phyloP scores from a whole-genome alignment of 1,284 basidiomycete species.

The Cystobasidium sp. region DNA sequence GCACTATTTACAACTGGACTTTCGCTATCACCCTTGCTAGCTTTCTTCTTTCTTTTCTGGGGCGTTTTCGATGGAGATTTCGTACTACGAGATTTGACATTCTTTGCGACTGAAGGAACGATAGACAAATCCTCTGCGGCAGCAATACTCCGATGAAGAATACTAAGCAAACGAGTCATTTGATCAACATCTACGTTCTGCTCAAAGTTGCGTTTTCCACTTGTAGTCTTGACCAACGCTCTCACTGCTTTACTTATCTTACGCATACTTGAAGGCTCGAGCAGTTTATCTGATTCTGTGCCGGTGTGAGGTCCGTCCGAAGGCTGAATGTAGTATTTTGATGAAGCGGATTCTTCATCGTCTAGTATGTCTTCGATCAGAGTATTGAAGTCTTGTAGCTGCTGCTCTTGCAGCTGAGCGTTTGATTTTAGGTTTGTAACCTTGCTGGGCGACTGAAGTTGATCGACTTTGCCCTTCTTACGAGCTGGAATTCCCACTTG shows the following conservation, averaged over 20 bases:
- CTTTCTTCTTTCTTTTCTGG: conserved; percentile 2
- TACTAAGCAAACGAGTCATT: background rate
- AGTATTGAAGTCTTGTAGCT: conserved; percentile 15
- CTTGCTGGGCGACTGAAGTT: conserved; percentile 10
- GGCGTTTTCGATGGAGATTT: conserved; percentile 14
- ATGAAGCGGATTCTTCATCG: conserved; percentile 18
- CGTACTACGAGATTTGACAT: background rate
- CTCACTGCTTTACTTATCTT: conserved; percentile 7
- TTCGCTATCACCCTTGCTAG: background rate
- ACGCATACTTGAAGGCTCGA: background rate
- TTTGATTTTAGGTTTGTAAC: background rate
- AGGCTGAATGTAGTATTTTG: conserved; percentile 1
- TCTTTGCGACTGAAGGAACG: background rate
- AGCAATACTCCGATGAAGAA: conserved; percentile 8
- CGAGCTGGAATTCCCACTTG: background rate
- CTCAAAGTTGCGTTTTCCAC: conserved; percentile 19
- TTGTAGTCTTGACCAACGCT: background rate
- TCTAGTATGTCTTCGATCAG: conserved; percentile 37
- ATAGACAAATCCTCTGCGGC: conserved; percentile 4
- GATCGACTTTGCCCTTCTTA: background rate
- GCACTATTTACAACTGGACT: background rate
- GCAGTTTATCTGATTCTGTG: background rate
- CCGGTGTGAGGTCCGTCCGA: background rate
- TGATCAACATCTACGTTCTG: conserved; percentile 9
- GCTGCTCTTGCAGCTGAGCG: conserved; percentile 12